Conservation (phyloP, 441 rosid species). For the Biscutella laevigata region DNA sequence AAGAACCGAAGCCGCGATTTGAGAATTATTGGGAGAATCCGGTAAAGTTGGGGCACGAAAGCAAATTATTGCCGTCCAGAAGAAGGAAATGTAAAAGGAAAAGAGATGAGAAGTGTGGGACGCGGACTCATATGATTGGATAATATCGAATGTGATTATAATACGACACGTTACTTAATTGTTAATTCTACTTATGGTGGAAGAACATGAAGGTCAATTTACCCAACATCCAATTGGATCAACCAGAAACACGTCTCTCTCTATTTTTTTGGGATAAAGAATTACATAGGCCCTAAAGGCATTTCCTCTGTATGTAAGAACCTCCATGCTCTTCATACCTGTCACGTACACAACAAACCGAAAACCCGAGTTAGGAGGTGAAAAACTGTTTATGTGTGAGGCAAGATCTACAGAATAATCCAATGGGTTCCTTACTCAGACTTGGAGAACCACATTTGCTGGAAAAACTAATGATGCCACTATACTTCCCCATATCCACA, state of each 20-base stretch:
- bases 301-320: slow-evolving; percentile 79
- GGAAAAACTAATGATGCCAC: slow-evolving; percentile 87
- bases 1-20: neutral
- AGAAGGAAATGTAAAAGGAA: neutral
- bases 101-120: neutral
- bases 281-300: slow-evolving; percentile 30
- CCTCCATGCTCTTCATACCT: slow-evolving; percentile 92
- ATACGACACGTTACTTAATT: neutral
- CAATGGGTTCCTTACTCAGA: slow-evolving; percentile 53
- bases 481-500: slow-evolving; percentile 87
- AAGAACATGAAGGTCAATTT: neutral
- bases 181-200: neutral
- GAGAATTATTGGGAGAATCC: slow-evolving; percentile 14
- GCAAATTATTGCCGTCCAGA: slow-evolving; percentile 25
- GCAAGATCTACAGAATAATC: neutral
- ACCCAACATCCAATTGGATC: neutral
- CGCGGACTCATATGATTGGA: slow-evolving; percentile 3
- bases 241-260: neutral
- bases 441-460: slow-evolving; percentile 98
- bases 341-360: slow-evolving; percentile 14
- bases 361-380: neutral
- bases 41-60: slow-evolving; percentile 23
- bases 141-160: neutral
- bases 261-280: neutral
- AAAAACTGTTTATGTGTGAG: neutral